Base-by-base conservation (phyloP, 2,329 filamentous ascomycete genomes). In the Paracamarosporium sp. region DNA sequence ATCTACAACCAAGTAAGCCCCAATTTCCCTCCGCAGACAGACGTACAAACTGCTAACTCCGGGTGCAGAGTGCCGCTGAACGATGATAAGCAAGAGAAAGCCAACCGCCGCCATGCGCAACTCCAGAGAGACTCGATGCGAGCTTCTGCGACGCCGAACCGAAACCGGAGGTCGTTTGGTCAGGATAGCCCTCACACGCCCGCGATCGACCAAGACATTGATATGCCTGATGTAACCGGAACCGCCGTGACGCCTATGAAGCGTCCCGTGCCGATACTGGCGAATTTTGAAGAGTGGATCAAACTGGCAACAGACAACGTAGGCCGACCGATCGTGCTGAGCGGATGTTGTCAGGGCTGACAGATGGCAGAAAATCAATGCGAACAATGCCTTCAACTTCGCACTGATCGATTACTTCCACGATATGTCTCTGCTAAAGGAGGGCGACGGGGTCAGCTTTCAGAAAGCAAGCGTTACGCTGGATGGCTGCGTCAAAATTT, bases 241-340 rank as follows among this genome's bases (percentile, higher is more conserved):
- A 87, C 83, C 62, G 91, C 90, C 35, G 90, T 96, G 53, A 97
- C 95, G 58, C 95, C 94, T 53, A 94, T 96, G 90, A 97, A 97
- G 84, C 90, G 93, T 60, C 92, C 71, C 31, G 67, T 97, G 27
- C 95, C 95, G 1, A 90, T 99, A 68, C 83, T 99, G 53, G 95
- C 95, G 71, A 99, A 99, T 79, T 99, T 98, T 70, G 95, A 99
- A 77, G 95, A 99, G 76, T 98, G 94, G 95, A 98, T 99, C 93
- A 99, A 98, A 84, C 96, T 99, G 93, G 95, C 95, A 2, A 98
- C 95, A 15, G 95, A 99, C 81, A 99, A 99, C 70, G 75, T 77
- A 70, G 48, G 62, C 53, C 44, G 38, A 15, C 7, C 33, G 12
- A 17, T n/a, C 7, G 9, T 8, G 15, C 7, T 22, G 40, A 33